Evolutionary conservation across 164 flowering plant genomes (phyloP), one percentile per base, ranked within the genome.

Genomic region (Vitis rotundifolia): DNA sequence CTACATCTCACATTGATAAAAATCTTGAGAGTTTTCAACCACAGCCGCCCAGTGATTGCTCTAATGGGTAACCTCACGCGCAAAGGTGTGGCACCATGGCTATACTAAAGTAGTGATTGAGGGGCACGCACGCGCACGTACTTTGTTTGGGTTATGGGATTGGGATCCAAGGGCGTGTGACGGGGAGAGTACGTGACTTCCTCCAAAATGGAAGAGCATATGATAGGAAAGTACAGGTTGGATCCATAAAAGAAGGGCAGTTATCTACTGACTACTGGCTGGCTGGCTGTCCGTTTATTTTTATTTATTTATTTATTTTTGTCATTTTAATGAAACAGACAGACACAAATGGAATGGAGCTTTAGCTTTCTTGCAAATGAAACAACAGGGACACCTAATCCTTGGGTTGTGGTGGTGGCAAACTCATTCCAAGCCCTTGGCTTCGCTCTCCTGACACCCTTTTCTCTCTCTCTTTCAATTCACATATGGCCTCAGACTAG

Each of bases 331-430:
- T 69, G 75, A 64, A 79, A 70, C 68, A 56, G 68, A 76, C 62
- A 67, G 71, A 49, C 61, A 70, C 60, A 67, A 67, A 67, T 52
- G 8, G 44, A 14, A 10, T 22, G 15, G 19, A 48, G 62, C 56
- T 75, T 71, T 68, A 53, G 75, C 72, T 81, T 77, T 76, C 81
- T 76, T 75, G 87, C 72, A 70, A 72, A 67, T 59, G 37, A 76
- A 82, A 78, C 77, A 68, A 76, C 62, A 26, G 57, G 70, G 44
- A 37, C 44, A 75, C 67, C 77, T 66, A 75, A 66, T 70, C 77
- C 70, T 74, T 68, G 11, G 63, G 65, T 60, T 69, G 49, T 22
- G 64, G 18, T 56, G 60, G 68, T 31, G 14, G 11, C 72, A 57
- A 73, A 50, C 63, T 11, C 57, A 19, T 6, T 19, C 52, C 26